A percentile compares a stretch with the other conserved stretches of the same genome.
Evolutionary conservation across 306 rosid genomes (phyloP).

Genomic region (Ormosia semicastrata): DNA sequence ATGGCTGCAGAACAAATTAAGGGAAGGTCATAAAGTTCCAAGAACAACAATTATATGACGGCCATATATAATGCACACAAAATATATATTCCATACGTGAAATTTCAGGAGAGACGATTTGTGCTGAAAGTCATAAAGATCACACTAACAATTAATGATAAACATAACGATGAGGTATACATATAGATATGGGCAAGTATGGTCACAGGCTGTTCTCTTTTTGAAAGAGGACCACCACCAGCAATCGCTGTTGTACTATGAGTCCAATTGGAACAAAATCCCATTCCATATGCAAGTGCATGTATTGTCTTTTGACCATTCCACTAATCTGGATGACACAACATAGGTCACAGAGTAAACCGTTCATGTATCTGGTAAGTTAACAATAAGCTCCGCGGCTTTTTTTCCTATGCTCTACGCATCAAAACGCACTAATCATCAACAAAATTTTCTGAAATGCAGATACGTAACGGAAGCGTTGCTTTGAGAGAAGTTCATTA

Average conservation of each 20-base stretch:
- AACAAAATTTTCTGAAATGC: background rate
- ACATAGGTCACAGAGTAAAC: too few species aligned
- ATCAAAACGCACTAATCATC: background rate
- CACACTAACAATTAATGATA: too few species aligned
- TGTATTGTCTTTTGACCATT: background rate
- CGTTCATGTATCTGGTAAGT: background rate
- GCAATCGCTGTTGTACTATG: too few species aligned
- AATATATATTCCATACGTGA: background rate
- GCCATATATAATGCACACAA: constrained; percentile 20
- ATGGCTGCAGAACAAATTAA: constrained; percentile 8
- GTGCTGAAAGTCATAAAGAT: constrained; percentile 9
- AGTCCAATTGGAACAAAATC: too few species aligned
- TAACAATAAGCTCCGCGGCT: background rate
- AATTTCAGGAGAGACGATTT: background rate
- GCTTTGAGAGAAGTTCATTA: too few species aligned
- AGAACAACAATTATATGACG: constrained; percentile 31
- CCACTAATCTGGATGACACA: constrained; percentile 1
- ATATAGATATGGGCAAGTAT: too few species aligned
- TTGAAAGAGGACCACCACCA: too few species aligned
- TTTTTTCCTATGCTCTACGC: background rate
- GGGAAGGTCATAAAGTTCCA: constrained; percentile 3
- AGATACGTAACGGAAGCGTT: too few species aligned
- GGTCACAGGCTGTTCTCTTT: too few species aligned
- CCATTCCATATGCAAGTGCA: too few species aligned
- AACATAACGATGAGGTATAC: too few species aligned